Base-by-base conservation (phyloP, 1,139 yeast species). In the Geotrichum cucujoidarum region DNA sequence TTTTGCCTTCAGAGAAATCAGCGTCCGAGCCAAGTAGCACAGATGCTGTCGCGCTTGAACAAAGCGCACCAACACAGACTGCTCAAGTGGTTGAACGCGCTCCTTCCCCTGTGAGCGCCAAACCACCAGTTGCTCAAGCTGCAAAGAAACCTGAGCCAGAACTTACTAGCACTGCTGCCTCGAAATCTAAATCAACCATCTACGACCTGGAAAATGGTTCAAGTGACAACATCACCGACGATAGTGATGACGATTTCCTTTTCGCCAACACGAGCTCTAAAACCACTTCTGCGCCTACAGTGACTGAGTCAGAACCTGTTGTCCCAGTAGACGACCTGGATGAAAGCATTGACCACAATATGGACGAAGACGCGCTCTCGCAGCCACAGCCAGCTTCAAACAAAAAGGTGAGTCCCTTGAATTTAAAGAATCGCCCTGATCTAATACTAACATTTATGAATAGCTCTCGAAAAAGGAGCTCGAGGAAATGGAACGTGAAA, bases 401-500 rank as follows among this genome's bases (percentile, higher is more conserved):
- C 4, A 39, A 29, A 25, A 39, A 39, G 33, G 35, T 29, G 32
- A 38, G 33, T 38, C n/a, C 7, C 2, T 4, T 24, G 4, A 2
- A 14, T 11, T 4, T 36, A 34, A 1, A 14, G n/a, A 14, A n/a
- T 4, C 7, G n/a, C 27, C 18, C 10, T 5, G n/a, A 40, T 24
- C 8, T 31, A 7, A n/a, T 20, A 30, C 47, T 30, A 34, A 21
- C 32, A 3, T 27, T 27, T 40, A 16, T 30, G 2, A 22, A 2
- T 21, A 48, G 51, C 16, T 51, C 24, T 46, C 54, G 21, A 64
- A 61, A 43, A 66, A 63, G 46, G 67, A 62, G 2, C 45, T 56
- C 20, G 67, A 63, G 43, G 58, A 60, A 31, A 59, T 65, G 49
- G 61, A 58, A 29, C 55, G 54, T 40, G 68, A 65, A 47, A 58